Base-by-base conservation (phyloP, 2,329 filamentous ascomycete species). In the Saccharata proteae region DNA sequence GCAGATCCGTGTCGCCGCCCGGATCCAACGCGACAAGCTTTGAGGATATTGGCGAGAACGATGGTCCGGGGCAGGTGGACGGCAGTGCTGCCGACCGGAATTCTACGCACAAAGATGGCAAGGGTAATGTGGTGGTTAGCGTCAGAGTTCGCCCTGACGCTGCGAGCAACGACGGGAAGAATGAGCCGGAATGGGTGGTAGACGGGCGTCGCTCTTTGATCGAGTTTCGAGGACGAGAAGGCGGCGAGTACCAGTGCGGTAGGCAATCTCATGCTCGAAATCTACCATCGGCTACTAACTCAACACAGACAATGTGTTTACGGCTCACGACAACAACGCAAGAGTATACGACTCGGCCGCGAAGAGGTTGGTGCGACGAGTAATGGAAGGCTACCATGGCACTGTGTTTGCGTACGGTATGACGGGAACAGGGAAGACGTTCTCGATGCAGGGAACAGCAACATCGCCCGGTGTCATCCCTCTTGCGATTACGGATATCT, bases 381-480 rank as follows among this genome's bases (percentile, higher is more conserved):
- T 98, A 29, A 98, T 98, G 90, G 90, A 98, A 62, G 90, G 90
- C 24, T 98, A 96, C 54, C 88, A 96, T 49, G 90, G 88, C 37
- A 98, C 90, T 1, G 90, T 98, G 15, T 96, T 98, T 54, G 88
- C 88, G 12, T 98, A 98, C 54, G 90, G 90, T 50, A 96, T 96
- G 86, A 98, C 90, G 4, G 90, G 90, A 39, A 96, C 90, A 1
- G 90, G 90, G 44, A 98, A 98, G 63, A 98, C 90, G 1, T 98
- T 96, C 55, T 96, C 88, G 22, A 98, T 98, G 90, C 90, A 98
- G 62, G 90, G 90, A 45, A 98, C 90, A 8, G 85, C 86, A 26
- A 83, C 82, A 3, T 93, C 85, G 22, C 90, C 90, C 1, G 90
- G 90, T 61, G 90, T 98, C 16, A 98, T 98, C 34, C 90, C 90